These are phyloP conservation scores for Talaromyces sp. DNA, from an alignment of 2,329 filamentous ascomycete genomes.

Conservation along the genomic window DNA sequence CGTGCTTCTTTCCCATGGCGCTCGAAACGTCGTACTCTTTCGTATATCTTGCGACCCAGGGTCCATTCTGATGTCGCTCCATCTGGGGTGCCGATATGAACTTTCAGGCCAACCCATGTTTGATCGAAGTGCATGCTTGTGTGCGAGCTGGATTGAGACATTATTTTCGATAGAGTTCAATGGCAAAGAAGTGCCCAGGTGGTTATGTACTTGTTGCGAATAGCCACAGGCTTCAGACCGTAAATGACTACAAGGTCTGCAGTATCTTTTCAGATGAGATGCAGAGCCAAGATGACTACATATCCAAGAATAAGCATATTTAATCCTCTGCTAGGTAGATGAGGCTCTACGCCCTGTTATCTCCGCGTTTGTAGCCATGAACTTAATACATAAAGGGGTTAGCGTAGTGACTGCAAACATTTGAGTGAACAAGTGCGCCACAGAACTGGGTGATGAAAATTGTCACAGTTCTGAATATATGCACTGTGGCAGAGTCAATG, in stretches of 20 bases:
- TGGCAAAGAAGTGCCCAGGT: not conserved
- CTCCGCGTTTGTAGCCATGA: not conserved
- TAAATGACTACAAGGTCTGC: not conserved
- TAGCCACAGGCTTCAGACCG: not conserved
- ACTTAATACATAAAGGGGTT: not conserved
- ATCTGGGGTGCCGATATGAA: not conserved
- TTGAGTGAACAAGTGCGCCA: not conserved
- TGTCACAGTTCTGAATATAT: not conserved
- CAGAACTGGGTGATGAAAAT: not conserved
- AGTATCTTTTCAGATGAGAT: not conserved
- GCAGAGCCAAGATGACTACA: not conserved
- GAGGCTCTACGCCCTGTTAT: not conserved
- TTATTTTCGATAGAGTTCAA: not conserved
- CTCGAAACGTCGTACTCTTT: not conserved
- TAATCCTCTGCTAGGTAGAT: not conserved
- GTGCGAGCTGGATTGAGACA: not conserved
- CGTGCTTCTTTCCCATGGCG: not conserved
- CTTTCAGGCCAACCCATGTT: not conserved
- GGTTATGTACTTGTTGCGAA: not conserved
- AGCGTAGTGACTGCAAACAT: not conserved
- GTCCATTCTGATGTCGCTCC: not conserved
- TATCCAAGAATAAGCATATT: too few relatives aligned
- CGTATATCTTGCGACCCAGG: not conserved
- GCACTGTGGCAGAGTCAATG: not conserved
- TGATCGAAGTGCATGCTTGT: not conserved